Evolutionary conservation across 805 yeast genomes (phyloP).

Genomic region (Zygoascus ofunaensis): DNA sequence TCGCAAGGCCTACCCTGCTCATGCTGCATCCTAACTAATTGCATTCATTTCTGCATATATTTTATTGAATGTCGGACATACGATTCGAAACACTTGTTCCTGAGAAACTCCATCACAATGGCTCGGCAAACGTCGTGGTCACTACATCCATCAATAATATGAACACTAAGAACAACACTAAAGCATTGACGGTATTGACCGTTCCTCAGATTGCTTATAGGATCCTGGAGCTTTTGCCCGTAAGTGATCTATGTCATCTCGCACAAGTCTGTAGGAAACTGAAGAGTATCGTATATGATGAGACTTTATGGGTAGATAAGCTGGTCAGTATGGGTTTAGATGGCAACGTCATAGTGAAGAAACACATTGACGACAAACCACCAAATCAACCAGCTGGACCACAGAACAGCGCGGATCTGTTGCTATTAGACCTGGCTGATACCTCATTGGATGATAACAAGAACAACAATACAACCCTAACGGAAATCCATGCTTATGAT

Average conservation of each 20-base stretch:
- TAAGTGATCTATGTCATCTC: constrained; percentile 32
- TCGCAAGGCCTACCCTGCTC: too few species aligned
- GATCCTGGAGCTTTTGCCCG: constrained; percentile 11
- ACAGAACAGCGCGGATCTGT: neutral
- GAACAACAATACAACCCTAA: neutral
- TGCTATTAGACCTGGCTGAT: neutral
- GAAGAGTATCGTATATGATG: constrained; percentile 32
- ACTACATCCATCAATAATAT: too few species aligned
- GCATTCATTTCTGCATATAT: neutral
- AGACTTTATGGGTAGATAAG: constrained; percentile 17
- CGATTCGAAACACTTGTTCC: constrained; percentile 6
- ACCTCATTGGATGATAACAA: neutral
- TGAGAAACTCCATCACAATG: too few species aligned
- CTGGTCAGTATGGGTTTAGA: constrained; percentile 9
- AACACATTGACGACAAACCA: neutral
- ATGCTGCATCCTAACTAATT: too few species aligned
- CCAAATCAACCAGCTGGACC: neutral
- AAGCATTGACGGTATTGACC: constrained; percentile 3
- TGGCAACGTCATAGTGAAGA: neutral
- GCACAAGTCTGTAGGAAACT: constrained; percentile 34
- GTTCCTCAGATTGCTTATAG: constrained; percentile 2
- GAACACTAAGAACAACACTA: too few species aligned
- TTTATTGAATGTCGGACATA: neutral
- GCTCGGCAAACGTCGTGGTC: too few species aligned
- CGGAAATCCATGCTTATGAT: constrained; percentile 7